Conservation (phyloP, 2,329 filamentous ascomycete species). For the Neonectria coccinea region DNA sequence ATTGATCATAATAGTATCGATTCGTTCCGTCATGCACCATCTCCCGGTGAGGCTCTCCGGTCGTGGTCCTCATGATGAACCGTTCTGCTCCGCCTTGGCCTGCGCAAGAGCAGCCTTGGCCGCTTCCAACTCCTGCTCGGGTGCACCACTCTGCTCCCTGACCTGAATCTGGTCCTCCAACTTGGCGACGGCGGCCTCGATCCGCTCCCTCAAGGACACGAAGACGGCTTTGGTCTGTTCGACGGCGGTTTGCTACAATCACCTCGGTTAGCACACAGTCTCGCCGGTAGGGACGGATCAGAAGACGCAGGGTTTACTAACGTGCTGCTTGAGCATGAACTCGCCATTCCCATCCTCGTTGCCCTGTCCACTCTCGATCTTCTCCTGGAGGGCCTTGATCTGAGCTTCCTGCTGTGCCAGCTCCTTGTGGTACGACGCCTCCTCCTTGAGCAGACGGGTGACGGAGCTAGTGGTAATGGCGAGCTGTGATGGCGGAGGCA, state of each 20-base stretch:
- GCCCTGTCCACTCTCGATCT: conserved; percentile 61
- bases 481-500: conserved; percentile 83
- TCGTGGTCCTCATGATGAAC: conserved; percentile 19
- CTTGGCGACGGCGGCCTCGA: conserved; percentile 76
- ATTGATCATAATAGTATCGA: conserved; percentile 35
- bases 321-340: conserved; percentile 88
- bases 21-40: conserved; percentile 8
- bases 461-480: conserved; percentile 84
- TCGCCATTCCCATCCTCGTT: conserved; percentile 79
- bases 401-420: conserved; percentile 78
- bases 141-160: conserved; percentile 60
- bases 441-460: conserved; percentile 89
- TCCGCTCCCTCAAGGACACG: conserved; percentile 76
- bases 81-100: conserved; percentile 55
- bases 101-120: conserved; percentile 66
- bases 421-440: conserved; percentile 90
- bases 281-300: not conserved
- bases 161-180: conserved; percentile 82
- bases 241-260: conserved; percentile 76
- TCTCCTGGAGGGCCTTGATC: conserved; percentile 74
- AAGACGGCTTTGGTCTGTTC: conserved; percentile 90
- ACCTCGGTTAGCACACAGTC: conserved; percentile 17
- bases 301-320: conserved; percentile 53
- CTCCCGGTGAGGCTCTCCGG: conserved; percentile 1
- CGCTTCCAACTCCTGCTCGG: conserved; percentile 63